A percentile compares a stretch with the other conserved stretches of the same genome.
Evolutionary conservation across 2,329 filamentous ascomycete genomes (phyloP).

Genomic region (Penicillium sp.): DNA sequence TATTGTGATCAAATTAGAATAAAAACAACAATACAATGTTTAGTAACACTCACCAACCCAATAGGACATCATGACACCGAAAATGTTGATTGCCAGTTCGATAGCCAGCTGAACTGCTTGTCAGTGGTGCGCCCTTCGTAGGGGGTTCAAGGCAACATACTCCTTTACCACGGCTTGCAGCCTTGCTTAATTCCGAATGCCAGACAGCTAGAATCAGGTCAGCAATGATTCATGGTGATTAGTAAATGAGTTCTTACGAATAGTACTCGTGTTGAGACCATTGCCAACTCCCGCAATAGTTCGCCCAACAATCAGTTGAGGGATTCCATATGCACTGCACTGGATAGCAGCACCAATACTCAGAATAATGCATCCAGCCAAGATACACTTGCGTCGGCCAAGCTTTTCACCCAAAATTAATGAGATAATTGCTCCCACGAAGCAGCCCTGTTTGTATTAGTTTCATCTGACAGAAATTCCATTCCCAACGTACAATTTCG

Average conservation of each 20-base stretch:
- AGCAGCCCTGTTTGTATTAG: conserved; percentile 48
- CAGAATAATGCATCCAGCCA: conserved; percentile 42
- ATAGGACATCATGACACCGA: conserved; percentile 33
- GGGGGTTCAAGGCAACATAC: conserved; percentile 12
- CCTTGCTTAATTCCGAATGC: conserved; percentile 32
- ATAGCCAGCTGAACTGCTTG: conserved; percentile 23
- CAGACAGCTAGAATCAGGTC: conserved; percentile 23
- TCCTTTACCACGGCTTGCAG: conserved; percentile 29
- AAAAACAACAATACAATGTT: background rate
- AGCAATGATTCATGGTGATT: background rate
- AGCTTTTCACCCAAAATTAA: conserved; percentile 47
- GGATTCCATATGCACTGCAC: conserved; percentile 35
- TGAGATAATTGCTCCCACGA: conserved; percentile 54
- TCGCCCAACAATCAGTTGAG: conserved; percentile 44
- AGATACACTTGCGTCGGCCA: conserved; percentile 50
- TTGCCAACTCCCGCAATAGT: conserved; percentile 53
- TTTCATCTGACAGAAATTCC: background rate
- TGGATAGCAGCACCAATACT: conserved; percentile 32
- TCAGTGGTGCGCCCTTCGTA: conserved; percentile 9
- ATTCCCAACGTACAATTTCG: conserved; percentile 33
- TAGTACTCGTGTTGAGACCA: conserved; percentile 45
- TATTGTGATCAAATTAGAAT: background rate
- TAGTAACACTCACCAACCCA: conserved; percentile 30
- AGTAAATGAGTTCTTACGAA: conserved; percentile 29
- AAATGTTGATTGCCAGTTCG: conserved; percentile 31